Base-by-base conservation (phyloP, 2,329 filamentous ascomycete genomes). In the Nemania sp. region DNA sequence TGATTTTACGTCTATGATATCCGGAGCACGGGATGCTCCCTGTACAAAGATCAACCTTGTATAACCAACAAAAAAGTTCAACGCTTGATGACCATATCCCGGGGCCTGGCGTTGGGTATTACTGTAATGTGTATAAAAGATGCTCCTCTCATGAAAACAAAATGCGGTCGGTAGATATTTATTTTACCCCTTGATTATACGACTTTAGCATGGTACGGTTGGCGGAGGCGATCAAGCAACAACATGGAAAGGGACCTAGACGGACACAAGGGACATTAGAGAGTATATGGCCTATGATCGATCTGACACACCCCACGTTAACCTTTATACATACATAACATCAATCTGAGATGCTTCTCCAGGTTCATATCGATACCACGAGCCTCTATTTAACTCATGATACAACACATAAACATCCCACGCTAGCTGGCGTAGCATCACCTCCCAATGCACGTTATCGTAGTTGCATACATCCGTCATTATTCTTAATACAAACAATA, bases 101-200 rank as follows among this genome's bases (percentile, higher is more conserved):
- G 62, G 69, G 69, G 64, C 45, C 57, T 35, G 73, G 74, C 73
- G 74, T 75, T 75, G 58, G 72, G 73, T 67, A 70, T 63, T 62
- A 65, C 52, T 67, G 47, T 62, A 66, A 73, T 73, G 73, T 74
- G 73, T 74, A 75, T 72, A 75, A 74, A 72, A 59, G 49, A 74
- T 74, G 72, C 75, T 76, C 74, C 74, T 74, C 74, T 77, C 75
- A 76, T 62, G 74, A 76, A 75, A 73, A 74, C 70, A 68, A 66
- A 70, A 69, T 47, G 59, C 60, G 70, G 70, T 69, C 62, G 73
- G 70, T 64, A 69, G 70, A 68, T 55, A 72, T 49, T 59, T 52
- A 45, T 4, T 32, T 67, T 52, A 45, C 49, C 43, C 38, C 54
- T 65, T 64, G 60, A 66, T 73, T 60, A 54, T 66, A 66, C 59